A percentile compares a stretch with the other conserved stretches of the same genome.
Conservation (phyloP, 2,329 filamentous ascomycete genomes). For the Stemphylium beticola region DNA sequence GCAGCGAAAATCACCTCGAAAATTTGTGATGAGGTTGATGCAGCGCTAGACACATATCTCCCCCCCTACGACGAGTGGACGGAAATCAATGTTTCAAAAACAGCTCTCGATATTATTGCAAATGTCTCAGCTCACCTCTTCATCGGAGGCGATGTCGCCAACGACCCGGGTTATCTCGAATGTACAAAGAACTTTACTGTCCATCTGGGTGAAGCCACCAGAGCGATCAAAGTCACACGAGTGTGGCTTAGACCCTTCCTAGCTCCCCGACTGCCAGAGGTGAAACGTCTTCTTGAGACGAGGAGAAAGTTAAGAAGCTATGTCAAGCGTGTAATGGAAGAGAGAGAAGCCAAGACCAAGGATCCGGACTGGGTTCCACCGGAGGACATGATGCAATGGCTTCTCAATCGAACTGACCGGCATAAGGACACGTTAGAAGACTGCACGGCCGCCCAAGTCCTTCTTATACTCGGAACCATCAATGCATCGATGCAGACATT, state of each 20-base stretch:
- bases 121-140: conserved; percentile 42
- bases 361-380: conserved; percentile 38
- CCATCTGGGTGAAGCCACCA: conserved; percentile 34
- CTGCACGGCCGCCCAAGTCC: conserved; percentile 25
- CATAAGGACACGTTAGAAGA: background rate
- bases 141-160: conserved; percentile 38
- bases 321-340: conserved; percentile 33
- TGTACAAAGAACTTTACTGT: conserved; percentile 39
- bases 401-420: conserved; percentile 31
- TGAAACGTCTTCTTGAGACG: conserved; percentile 25
- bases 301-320: conserved; percentile 19
- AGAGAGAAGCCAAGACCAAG: conserved; percentile 32
- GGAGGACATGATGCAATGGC: conserved; percentile 48
- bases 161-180: conserved; percentile 37
- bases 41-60: conserved; percentile 32
- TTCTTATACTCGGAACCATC: conserved; percentile 38
- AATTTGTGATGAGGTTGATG: conserved; percentile 39
- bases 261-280: conserved; percentile 31
- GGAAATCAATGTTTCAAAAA: conserved; percentile 31
- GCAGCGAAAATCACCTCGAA: conserved; percentile 36
- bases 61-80: conserved; percentile 41
- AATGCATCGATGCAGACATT: conserved; percentile 36
- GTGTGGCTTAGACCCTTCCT: conserved; percentile 33
- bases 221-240: conserved; percentile 32
- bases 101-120: conserved; percentile 40